Evolutionary conservation across 108 stramenopile genomes (phyloP).

Genomic region (Skeletonema grethae): DNA sequence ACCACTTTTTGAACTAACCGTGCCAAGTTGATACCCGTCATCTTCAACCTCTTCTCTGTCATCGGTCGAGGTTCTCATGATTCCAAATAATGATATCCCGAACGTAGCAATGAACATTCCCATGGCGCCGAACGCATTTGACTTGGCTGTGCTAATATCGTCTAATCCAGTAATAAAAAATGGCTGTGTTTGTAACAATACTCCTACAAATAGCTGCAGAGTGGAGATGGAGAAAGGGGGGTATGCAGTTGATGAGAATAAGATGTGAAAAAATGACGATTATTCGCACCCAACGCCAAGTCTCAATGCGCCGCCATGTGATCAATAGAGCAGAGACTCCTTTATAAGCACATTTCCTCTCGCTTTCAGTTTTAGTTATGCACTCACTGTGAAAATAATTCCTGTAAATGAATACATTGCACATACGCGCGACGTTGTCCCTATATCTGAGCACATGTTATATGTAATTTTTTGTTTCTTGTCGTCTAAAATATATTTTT

Average conservation of each 20-base stretch:
- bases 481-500: background rate
- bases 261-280: slow-evolving; percentile 4
- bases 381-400: slow-evolving; percentile 80
- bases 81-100: slow-evolving; percentile 43
- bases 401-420: slow-evolving; percentile 82
- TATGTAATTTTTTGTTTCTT: background rate
- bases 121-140: slow-evolving; percentile 81
- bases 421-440: slow-evolving; percentile 81
- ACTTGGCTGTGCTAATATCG: slow-evolving; percentile 62
- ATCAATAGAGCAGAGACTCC: background rate
- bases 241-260: background rate
- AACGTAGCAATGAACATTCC: slow-evolving; percentile 80
- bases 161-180: slow-evolving; percentile 82
- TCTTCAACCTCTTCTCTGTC: slow-evolving; percentile 33
- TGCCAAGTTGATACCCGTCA: slow-evolving; percentile 47
- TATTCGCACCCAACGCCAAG: background rate
- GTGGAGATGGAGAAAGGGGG: background rate
- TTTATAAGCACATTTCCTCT: background rate
- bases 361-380: background rate
- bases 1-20: slow-evolving; percentile 14
- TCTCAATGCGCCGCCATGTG: background rate
- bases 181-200: slow-evolving; percentile 75
- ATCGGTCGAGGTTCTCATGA: slow-evolving; percentile 19
- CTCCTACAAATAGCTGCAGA: slow-evolving; percentile 55
- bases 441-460: slow-evolving; percentile 79